A percentile compares a stretch with the other conserved stretches of the same genome.
These are phyloP conservation scores for Annona squamosa DNA, from an alignment of 164 flowering plant genomes.

Conservation along the genomic window DNA sequence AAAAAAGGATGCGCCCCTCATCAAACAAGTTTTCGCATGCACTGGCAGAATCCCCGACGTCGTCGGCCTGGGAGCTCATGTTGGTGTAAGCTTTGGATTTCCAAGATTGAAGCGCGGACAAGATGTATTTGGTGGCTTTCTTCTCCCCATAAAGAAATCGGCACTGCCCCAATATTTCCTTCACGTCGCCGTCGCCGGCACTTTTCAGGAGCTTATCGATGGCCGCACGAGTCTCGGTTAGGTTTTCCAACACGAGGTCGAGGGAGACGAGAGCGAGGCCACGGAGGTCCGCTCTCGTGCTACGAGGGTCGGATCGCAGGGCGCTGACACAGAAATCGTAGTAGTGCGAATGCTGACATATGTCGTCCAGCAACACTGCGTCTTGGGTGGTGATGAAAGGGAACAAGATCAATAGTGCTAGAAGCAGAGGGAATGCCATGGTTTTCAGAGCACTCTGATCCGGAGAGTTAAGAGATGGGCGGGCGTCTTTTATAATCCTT, in stretches of 20 bases:
- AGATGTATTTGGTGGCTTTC: neutral
- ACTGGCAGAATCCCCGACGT: neutral
- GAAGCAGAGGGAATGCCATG: neutral
- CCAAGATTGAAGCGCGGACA: neutral
- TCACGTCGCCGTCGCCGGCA: neutral
- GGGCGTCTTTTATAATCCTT: neutral
- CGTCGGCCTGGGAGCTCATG: neutral
- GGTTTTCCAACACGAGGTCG: neutral
- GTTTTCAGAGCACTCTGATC: neutral
- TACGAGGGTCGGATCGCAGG: neutral
- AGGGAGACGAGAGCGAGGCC: neutral
- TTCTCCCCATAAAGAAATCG: neutral
- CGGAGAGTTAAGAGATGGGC: neutral
- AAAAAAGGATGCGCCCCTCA: neutral
- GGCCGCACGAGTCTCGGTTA: neutral
- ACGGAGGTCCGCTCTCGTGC: neutral
- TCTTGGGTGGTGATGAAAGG: neutral
- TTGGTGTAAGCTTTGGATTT: neutral
- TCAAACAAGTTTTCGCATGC: neutral
- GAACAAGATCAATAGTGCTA: neutral
- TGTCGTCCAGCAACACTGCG: neutral
- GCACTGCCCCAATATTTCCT: neutral
- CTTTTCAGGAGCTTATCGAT: neutral
- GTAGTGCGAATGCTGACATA: neutral
- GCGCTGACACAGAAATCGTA: neutral